Percentiles rank a stretch among this genome's conserved stretches.
phyloP scores from a whole-genome alignment of 352 stramenopile genomes.

The Globisporangium abappressorium region DNA sequence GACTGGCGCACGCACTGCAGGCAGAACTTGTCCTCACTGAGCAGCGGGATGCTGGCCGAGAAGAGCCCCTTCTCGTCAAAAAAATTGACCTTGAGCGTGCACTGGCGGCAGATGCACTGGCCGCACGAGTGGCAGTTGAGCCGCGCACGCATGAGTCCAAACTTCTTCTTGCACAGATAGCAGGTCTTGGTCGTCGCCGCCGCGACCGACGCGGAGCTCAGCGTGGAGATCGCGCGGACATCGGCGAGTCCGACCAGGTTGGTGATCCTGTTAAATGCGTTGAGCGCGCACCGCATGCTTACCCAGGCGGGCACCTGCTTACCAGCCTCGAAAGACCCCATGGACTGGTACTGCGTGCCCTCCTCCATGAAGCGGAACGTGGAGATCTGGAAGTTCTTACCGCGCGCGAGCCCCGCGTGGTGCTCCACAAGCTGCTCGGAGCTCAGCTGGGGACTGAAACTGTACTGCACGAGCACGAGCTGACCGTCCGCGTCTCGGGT shows the following conservation, averaged over 20 bases:
- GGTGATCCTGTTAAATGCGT: slow-evolving; percentile 6
- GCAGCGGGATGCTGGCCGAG: not conserved
- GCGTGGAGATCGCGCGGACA: slow-evolving; percentile 5
- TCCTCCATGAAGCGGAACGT: slow-evolving; percentile 11
- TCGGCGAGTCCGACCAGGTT: slow-evolving; percentile 14
- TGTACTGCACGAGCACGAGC: slow-evolving; percentile 15
- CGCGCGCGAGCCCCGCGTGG: slow-evolving; percentile 5
- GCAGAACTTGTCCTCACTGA: slow-evolving; percentile 12
- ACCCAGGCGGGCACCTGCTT: slow-evolving; percentile 12
- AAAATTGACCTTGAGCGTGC: slow-evolving; percentile 13
- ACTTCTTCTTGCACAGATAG: slow-evolving; percentile 19
- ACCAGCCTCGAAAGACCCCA: slow-evolving; percentile 4
- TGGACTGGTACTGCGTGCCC: slow-evolving; percentile 13
- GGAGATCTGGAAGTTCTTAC: not conserved
- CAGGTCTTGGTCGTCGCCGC: slow-evolving; percentile 8
- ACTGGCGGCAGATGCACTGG: slow-evolving; percentile 10
- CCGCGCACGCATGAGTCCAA: slow-evolving; percentile 12
- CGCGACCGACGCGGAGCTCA: not conserved
- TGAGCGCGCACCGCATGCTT: slow-evolving; percentile 2
- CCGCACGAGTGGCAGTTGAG: slow-evolving; percentile 13
- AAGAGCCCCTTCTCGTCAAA: slow-evolving; percentile 8
- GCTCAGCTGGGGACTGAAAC: slow-evolving; percentile 8
- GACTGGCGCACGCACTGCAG: slow-evolving; percentile 8
- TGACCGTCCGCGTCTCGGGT: slow-evolving; percentile 8
- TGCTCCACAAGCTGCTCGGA: slow-evolving; percentile 5